These are phyloP conservation scores for Torrubiellomyces zombiae DNA, from an alignment of 2,329 filamentous ascomycete genomes.

Conservation along the genomic window DNA sequence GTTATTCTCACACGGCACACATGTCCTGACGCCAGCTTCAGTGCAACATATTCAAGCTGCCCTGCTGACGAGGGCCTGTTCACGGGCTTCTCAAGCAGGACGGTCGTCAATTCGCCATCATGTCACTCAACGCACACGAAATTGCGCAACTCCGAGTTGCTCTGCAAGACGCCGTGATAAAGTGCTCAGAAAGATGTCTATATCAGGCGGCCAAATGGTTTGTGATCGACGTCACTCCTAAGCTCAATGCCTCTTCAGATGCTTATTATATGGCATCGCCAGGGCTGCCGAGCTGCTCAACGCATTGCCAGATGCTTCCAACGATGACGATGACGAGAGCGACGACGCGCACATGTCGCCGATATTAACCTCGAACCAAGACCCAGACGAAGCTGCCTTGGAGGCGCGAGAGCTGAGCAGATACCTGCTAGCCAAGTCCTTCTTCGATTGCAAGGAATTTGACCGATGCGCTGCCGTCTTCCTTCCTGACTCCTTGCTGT, in stretches of 20 bases:
- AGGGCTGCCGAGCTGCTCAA: conserved; percentile 92
- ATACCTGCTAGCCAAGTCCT: conserved; percentile 80
- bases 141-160: conserved; percentile 51
- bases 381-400: conserved; percentile 56
- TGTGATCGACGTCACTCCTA: not conserved
- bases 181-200: conserved; percentile 85
- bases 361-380: conserved; percentile 38
- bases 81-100: no score
- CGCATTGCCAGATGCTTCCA: conserved; percentile 47
- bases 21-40: no score
- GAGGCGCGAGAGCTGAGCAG: conserved; percentile 67
- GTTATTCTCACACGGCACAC: no score
- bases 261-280: conserved; percentile 6
- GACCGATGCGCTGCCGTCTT: conserved; percentile 87
- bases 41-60: no score
- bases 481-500: conserved; percentile 62
- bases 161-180: conserved; percentile 71
- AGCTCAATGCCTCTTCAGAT: not conserved
- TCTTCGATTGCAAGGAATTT: conserved; percentile 90
- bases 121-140: conserved; percentile 40
- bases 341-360: conserved; percentile 21
- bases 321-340: conserved; percentile 34
- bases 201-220: conserved; percentile 97
- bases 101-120: no score
- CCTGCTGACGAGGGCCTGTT: no score